phyloP scores from a whole-genome alignment of 176 grass and related monocot genomes.

The Themeda triandra region DNA sequence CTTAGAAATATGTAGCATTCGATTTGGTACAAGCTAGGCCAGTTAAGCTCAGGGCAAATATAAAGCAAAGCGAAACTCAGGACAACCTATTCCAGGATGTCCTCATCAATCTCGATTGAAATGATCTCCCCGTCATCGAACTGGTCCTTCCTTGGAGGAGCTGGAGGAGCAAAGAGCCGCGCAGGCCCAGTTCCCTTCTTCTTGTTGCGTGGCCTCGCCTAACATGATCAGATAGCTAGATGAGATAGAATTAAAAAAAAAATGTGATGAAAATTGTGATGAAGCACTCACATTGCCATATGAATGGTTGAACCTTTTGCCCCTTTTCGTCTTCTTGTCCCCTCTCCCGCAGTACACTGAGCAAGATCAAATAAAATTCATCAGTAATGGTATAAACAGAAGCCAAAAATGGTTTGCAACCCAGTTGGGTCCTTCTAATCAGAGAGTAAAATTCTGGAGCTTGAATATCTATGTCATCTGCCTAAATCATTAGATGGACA shows the following conservation, averaged over 20 bases:
- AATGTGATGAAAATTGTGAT: background rate
- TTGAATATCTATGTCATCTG: too few species aligned
- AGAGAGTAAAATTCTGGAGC: background rate
- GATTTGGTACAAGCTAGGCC: constrained; percentile 1
- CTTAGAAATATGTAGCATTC: constrained; percentile 16
- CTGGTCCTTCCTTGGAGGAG: constrained; percentile 59
- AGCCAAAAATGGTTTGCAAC: background rate
- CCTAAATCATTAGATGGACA: background rate
- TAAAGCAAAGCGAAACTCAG: constrained; percentile 2
- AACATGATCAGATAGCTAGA: background rate
- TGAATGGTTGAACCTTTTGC: constrained; percentile 80
- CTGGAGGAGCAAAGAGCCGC: constrained; percentile 42
- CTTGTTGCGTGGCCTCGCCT: constrained; percentile 67
- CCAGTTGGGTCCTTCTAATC: background rate
- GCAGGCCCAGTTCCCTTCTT: constrained; percentile 71
- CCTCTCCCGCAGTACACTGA: constrained; percentile 82
- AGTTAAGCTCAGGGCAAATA: background rate
- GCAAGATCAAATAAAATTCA: background rate
- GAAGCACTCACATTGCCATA: constrained; percentile 61
- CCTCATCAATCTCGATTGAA: constrained; percentile 61
- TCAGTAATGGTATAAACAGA: background rate
- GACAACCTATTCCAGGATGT: constrained; percentile 52
- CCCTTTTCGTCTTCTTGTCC: constrained; percentile 66
- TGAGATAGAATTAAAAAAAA: background rate
- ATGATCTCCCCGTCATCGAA: constrained; percentile 66